These are phyloP conservation scores for Primulina tabacum DNA, from an alignment of 257 asterid genomes.

Conservation along the genomic window DNA sequence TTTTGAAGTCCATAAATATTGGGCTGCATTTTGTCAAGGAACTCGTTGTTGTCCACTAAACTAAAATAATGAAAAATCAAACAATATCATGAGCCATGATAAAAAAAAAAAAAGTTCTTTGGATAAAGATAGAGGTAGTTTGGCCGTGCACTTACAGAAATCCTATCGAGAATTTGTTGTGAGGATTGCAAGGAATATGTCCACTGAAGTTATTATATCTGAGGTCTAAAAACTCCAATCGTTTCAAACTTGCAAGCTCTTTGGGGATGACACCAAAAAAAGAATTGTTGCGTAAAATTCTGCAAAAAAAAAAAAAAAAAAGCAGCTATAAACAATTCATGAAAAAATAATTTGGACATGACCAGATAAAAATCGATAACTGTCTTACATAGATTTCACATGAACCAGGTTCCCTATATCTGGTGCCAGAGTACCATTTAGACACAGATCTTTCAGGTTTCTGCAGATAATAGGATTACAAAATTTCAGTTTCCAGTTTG, in stretches of 20 bases:
- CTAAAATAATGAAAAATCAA: constrained; percentile 36
- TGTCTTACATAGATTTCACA: constrained; percentile 60
- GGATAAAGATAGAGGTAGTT: constrained; percentile 4
- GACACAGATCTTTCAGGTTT: constrained; percentile 65
- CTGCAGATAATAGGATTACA: constrained; percentile 36
- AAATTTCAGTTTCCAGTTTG: neutral
- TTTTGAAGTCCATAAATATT: constrained; percentile 47
- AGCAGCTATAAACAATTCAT: neutral
- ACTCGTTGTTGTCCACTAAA: constrained; percentile 65
- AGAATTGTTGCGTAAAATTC: constrained; percentile 77
- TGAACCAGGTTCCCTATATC: constrained; percentile 57
- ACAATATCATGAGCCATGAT: neutral
- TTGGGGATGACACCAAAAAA: constrained; percentile 77
- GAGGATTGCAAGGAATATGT: constrained; percentile 52
- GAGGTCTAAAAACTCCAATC: constrained; percentile 71
- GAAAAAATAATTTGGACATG: neutral
- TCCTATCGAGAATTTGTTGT: constrained; percentile 45
- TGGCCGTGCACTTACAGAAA: constrained; percentile 45
- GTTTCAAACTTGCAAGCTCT: constrained; percentile 55
- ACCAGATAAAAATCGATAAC: constrained; percentile 5
- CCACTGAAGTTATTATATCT: constrained; percentile 81
- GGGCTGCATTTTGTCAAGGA: constrained; percentile 37
- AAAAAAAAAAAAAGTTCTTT: too few species aligned
- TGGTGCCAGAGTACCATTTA: constrained; percentile 66
- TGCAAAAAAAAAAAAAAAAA: constrained; percentile 28